These are phyloP conservation scores for Myotisia sp. DNA, from an alignment of 2,329 filamentous ascomycete species.

Conservation along the genomic window DNA sequence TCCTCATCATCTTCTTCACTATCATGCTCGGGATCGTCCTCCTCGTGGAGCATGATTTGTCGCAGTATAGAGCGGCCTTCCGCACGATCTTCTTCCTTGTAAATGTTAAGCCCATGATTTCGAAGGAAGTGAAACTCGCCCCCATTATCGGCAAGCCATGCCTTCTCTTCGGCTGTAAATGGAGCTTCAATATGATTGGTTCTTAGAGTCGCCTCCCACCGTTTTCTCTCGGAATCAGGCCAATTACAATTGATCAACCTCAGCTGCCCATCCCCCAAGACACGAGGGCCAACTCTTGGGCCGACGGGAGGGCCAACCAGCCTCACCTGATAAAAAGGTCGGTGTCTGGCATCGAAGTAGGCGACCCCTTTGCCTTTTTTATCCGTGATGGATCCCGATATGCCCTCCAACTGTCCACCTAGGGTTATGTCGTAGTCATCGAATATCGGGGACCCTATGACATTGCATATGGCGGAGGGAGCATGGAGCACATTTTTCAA, in stretches of 20 bases:
- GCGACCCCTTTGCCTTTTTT: constrained; percentile 3
- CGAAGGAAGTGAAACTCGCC: constrained; percentile 24
- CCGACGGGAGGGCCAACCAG: constrained; percentile 9
- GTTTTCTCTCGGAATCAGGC: constrained; percentile 4
- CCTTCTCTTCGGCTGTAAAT: constrained; percentile 18
- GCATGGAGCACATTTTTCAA: constrained; percentile 10
- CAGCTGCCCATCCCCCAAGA: constrained; percentile 1
- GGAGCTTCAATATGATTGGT: not conserved
- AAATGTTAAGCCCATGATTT: constrained; percentile 20
- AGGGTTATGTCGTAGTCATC: constrained; percentile 1
- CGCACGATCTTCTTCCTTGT: constrained; percentile 26
- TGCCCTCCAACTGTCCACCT: not conserved
- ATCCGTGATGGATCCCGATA: constrained; percentile 1
- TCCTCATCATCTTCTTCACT: constrained; percentile 2
- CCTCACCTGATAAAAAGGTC: constrained; percentile 7
- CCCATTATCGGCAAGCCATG: constrained; percentile 23
- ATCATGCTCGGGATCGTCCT: constrained; percentile 8
- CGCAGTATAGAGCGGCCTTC: constrained; percentile 21
- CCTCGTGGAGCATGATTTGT: constrained; percentile 19
- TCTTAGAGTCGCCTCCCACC: constrained; percentile 7
- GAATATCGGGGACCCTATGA: constrained; percentile 7
- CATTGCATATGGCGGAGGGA: constrained; percentile 9
- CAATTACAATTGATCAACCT: constrained; percentile 7
- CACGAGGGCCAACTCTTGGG: constrained; percentile 4
- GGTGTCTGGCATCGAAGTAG: constrained; percentile 5